Conservation (phyloP, 768 basidiomycete genomes). For the Collybiopsis confluens region DNA sequence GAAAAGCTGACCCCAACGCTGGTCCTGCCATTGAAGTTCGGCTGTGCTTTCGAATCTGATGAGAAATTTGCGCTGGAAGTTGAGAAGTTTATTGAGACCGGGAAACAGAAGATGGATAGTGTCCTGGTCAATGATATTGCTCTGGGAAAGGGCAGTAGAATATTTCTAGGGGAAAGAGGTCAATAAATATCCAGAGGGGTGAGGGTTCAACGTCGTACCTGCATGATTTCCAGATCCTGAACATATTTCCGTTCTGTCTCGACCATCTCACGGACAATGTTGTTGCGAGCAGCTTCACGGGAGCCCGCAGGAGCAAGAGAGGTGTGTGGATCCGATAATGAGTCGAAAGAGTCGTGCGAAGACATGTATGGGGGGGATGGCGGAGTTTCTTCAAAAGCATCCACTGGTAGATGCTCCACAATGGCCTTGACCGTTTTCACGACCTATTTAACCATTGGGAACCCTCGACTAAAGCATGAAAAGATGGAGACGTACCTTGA, state of each 20-base stretch:
- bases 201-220: slow-evolving; percentile 49
- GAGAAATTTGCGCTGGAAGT: slow-evolving; percentile 93
- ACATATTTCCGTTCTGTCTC: slow-evolving; percentile 97
- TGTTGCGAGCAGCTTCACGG: slow-evolving; percentile 65
- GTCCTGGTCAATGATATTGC: slow-evolving; percentile 86
- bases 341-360: slow-evolving; percentile 59
- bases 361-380: slow-evolving; percentile 53
- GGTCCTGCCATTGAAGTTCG: slow-evolving; percentile 76
- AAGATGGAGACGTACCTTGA: slow-evolving; percentile 61
- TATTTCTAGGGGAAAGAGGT: slow-evolving; percentile 63
- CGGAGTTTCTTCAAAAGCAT: slow-evolving; percentile 61
- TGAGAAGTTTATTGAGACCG: slow-evolving; percentile 88
- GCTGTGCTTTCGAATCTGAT: slow-evolving; percentile 86
- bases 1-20: slow-evolving; percentile 86
- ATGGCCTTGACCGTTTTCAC: slow-evolving; percentile 85
- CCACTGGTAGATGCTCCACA: slow-evolving; percentile 68
- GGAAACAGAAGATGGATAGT: slow-evolving; percentile 96
- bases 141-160: slow-evolving; percentile 74
- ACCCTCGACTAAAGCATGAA: not conserved
- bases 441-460: slow-evolving; percentile 48
- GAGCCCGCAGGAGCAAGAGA: slow-evolving; percentile 44
- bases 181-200: slow-evolving; percentile 5
- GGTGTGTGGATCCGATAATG: slow-evolving; percentile 40
- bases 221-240: slow-evolving; percentile 93
- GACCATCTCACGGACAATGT: slow-evolving; percentile 84